These are phyloP conservation scores for Diplodia scrobiculata DNA, from an alignment of 2,329 filamentous ascomycete genomes.

Conservation along the genomic window DNA sequence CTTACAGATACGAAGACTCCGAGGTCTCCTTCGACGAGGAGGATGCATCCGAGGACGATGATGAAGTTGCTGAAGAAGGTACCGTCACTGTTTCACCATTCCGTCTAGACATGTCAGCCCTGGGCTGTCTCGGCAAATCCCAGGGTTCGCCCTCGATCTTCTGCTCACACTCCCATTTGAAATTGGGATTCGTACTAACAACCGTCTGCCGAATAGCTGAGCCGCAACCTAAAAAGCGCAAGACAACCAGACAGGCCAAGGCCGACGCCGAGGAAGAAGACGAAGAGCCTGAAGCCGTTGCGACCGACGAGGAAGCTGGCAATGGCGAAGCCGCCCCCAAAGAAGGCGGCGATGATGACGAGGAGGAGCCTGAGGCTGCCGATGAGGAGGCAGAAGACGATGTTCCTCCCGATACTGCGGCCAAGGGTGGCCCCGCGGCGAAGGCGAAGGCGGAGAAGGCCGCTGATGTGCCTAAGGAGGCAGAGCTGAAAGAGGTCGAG, in stretches of 20 bases:
- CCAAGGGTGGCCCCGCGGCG: constrained; percentile 37
- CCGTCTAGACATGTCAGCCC: not conserved
- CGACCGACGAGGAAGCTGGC: constrained; percentile 34
- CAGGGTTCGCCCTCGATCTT: not conserved
- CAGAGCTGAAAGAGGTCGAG: too few species aligned
- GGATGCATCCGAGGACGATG: constrained; percentile 29
- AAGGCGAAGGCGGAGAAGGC: constrained; percentile 38
- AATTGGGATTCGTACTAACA: not conserved
- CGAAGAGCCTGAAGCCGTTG: constrained; percentile 30
- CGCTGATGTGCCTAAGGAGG: not conserved
- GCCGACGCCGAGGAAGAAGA: constrained; percentile 31
- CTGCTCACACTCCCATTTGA: not conserved
- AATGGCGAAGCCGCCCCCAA: constrained; percentile 35
- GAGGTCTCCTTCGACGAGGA: constrained; percentile 29
- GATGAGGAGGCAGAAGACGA: constrained; percentile 35
- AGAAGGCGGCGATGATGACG: constrained; percentile 30
- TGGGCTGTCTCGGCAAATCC: not conserved
- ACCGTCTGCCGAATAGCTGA: constrained; percentile 27
- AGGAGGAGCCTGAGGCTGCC: constrained; percentile 29
- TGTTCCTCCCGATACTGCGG: constrained; percentile 35
- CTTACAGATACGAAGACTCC: constrained; percentile 29
- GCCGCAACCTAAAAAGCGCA: constrained; percentile 38
- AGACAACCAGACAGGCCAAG: constrained; percentile 34
- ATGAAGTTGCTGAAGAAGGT: constrained; percentile 19
- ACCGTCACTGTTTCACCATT: not conserved